Base-by-base conservation (phyloP, 139 green algal species). In the Eudorina sp. region DNA sequence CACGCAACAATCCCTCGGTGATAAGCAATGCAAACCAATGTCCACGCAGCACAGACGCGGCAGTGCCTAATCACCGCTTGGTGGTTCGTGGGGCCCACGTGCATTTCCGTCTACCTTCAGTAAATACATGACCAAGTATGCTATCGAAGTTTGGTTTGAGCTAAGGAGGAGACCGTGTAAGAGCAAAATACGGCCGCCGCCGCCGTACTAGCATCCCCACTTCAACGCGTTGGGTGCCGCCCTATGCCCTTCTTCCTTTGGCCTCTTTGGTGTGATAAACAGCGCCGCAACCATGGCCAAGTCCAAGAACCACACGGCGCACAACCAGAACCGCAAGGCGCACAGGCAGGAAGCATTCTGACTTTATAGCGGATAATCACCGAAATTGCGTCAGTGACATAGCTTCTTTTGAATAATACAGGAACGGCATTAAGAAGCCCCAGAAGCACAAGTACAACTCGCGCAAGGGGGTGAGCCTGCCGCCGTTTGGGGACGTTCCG, bases 391-490 rank as follows among this genome's bases (percentile, higher is more conserved):
- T n/a, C n/a, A n/a, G n/a, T n/a, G n/a, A n/a, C n/a, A n/a, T n/a
- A n/a, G n/a, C n/a, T n/a, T 38, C 9, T 34, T 64, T 45, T n/a
- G 2, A 6, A 66, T 38, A n/a, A 31, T 3, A 69, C 94, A 94
- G 93, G 74, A 96, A 97, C 89, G 96, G 97, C 84, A 99, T 99
- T 94, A 99, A 98, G 93, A 98, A 97, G 94, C 94, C 95, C 14
- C 95, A 96, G 94, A 94, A 94, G 86, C 86, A 96, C 76, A 96
- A 94, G 85, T 97, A 97, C 92, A 58, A 69, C 27, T 95, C 91
- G 66, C 88, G 72, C 40, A 96, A 96, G 89, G 96, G 97, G 84
- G 97, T 99, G 84, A 95, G 96, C n/a, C 69, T 58, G 38, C n/a
- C 40, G 43, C 41, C 74, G 23, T 13, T 78, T n/a, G n/a, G n/a